Base-by-base conservation (phyloP, 805 yeast species). In the Saturnispora quitensis region DNA sequence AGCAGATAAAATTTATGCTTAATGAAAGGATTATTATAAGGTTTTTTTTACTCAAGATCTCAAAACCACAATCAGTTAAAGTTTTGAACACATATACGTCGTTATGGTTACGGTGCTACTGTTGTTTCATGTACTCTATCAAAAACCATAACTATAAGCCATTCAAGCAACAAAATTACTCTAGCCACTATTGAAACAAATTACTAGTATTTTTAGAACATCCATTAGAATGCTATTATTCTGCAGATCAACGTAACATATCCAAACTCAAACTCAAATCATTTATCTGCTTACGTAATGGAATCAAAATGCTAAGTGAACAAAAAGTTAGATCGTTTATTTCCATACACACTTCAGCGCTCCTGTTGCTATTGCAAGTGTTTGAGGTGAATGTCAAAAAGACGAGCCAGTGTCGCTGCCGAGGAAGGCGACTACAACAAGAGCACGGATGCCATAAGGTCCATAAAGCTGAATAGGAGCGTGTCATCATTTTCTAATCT, bases 381-480 rank as follows among this genome's bases (percentile, higher is more conserved):
- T 33, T 17, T 5, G 6, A 12, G 8, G 12, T n/a, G 25, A 22
- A 48, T 48, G 51, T 48, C 51, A 9, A 49, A 49, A 35, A 49
- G 51, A 43, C 51, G 51, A 31, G 47, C 44, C 27, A 35, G 43
- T 35, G 20, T 27, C 13, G 28, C 34, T 24, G 34, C 5, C 12
- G 43, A 49, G 18, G 47, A 43, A 17, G 36, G 27, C 20, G 20
- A 43, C 25, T 18, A 38, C 13, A 15, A 40, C 24, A 17, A 24
- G 9, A n/a, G 6, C 27, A 22, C 17, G 18, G 27, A 15, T 34
- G 20, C 18, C 6, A n/a, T 17, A 8, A 28, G 47, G 27, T 17
- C 35, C n/a, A 22, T 34, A 13, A 48, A 43, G 31, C 20, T 43
- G 18, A 28, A 27, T 17, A 47, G 34, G 33, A 40, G 43, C 22